Evolutionary conservation across 495 filamentous ascomycete species (phyloP).

Genomic region (Xylaria longipes): DNA sequence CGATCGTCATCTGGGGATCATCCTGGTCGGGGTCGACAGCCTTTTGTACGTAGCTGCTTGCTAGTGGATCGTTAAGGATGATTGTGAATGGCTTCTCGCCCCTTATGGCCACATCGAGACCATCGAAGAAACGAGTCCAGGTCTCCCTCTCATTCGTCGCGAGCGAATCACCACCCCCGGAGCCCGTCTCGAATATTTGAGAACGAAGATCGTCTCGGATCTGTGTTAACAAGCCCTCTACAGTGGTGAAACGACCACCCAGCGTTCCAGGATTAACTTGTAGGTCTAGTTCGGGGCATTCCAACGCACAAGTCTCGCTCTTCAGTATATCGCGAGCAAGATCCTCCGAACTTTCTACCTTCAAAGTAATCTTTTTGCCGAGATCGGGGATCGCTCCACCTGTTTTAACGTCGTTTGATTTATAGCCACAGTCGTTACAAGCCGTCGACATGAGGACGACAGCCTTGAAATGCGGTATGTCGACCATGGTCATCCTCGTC

Average conservation of each 20-base stretch:
- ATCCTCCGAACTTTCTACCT: conserved; percentile 75
- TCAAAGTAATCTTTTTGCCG: conserved; percentile 81
- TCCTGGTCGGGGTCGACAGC: conserved; percentile 69
- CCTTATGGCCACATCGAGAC: conserved; percentile 76
- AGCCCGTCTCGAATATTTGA: conserved; percentile 80
- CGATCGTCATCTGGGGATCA: conserved; percentile 79
- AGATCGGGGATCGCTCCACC: conserved; percentile 89
- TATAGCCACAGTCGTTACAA: conserved; percentile 91
- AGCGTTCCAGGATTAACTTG: conserved; percentile 88
- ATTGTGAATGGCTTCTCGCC: conserved; percentile 86
- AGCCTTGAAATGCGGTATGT: conserved; percentile 96
- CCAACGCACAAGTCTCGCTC: conserved; percentile 86
- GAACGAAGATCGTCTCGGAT: conserved; percentile 85
- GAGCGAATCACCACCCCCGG: conserved; percentile 74
- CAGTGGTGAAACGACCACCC: conserved; percentile 95
- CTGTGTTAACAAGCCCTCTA: conserved; percentile 94
- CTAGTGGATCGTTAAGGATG: conserved; percentile 85
- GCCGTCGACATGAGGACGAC: conserved; percentile 89
- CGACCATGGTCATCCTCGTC: conserved; percentile 94
- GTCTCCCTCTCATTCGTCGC: conserved; percentile 62
- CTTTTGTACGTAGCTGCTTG: conserved; percentile 92
- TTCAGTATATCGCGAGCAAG: conserved; percentile 93
- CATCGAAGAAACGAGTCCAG: conserved; percentile 82
- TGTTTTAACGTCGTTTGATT: conserved; percentile 94
- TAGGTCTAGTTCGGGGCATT: conserved; percentile 84